Percentiles rank a stretch among this genome's conserved stretches.
Conservation (phyloP, 441 rosid genomes). For the Gossypium trilobum region DNA sequence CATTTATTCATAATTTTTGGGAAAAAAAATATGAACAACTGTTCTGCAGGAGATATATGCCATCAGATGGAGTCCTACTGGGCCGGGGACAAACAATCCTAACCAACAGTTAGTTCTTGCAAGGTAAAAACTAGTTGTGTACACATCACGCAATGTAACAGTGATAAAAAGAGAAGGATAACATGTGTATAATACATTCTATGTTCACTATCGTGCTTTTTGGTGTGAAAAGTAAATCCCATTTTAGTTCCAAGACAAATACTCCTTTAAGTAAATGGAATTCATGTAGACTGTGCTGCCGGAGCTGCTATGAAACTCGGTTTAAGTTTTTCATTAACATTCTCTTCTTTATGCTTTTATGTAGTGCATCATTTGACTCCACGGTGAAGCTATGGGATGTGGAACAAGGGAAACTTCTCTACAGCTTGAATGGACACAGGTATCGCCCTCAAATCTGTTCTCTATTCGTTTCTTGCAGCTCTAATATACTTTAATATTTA, state of each 20-base stretch:
- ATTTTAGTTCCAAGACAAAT: neutral
- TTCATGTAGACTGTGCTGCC: neutral
- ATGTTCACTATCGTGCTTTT: neutral
- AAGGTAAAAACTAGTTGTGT: slow-evolving; percentile 36
- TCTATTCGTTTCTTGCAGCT: neutral
- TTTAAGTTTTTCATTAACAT: neutral
- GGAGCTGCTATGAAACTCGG: neutral
- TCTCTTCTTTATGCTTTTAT: neutral
- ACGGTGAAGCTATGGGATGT: slow-evolving; percentile 96
- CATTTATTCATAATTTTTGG: slow-evolving; percentile 4
- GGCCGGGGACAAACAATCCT: slow-evolving; percentile 83
- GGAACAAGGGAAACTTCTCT: slow-evolving; percentile 71
- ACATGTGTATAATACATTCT: neutral
- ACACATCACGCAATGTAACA: neutral
- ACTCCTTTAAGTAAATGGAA: neutral
- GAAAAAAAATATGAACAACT: neutral
- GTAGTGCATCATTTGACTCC: slow-evolving; percentile 95
- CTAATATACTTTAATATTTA: neutral
- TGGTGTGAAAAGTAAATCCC: neutral
- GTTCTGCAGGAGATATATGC: slow-evolving; percentile 76
- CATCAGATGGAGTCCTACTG: slow-evolving; percentile 98
- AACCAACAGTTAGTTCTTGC: slow-evolving; percentile 81
- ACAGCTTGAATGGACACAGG: slow-evolving; percentile 94
- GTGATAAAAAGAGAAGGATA: neutral
- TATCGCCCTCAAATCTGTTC: slow-evolving; percentile 25